phyloP scores from a whole-genome alignment of 2,329 filamentous ascomycete species.

The Fusarium robinianum region DNA sequence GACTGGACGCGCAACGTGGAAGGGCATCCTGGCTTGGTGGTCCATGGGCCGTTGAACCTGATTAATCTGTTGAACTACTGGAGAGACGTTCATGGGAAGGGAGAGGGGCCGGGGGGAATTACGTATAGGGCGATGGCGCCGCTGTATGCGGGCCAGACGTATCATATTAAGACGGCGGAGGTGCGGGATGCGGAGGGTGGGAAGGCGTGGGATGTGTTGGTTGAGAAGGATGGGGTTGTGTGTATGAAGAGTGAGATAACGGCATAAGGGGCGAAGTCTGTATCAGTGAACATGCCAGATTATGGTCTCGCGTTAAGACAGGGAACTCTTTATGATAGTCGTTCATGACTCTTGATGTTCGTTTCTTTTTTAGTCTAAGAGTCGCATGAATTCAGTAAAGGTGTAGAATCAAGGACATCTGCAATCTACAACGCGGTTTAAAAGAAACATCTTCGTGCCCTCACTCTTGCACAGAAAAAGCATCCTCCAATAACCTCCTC shows the following conservation, averaged over 20 bases:
- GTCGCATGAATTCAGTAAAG: too few species aligned
- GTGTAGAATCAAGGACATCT: background rate
- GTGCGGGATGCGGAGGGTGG: slow-evolving; percentile 42
- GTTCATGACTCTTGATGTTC: too few species aligned
- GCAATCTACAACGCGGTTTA: too few species aligned
- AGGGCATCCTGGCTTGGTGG: slow-evolving; percentile 71
- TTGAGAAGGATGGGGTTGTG: slow-evolving; percentile 46
- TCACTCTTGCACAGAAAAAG: slow-evolving; percentile 17
- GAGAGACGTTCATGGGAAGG: slow-evolving; percentile 52
- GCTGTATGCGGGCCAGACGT: slow-evolving; percentile 68
- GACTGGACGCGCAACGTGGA: slow-evolving; percentile 67
- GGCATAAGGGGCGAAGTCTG: too few species aligned
- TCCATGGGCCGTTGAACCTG: slow-evolving; percentile 80
- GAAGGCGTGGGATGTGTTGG: slow-evolving; percentile 50
- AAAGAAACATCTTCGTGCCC: too few species aligned
- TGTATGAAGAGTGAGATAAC: slow-evolving; percentile 46
- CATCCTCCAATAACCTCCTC: slow-evolving; percentile 13
- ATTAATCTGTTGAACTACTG: slow-evolving; percentile 73
- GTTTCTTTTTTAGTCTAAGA: too few species aligned
- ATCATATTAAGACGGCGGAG: slow-evolving; percentile 62
- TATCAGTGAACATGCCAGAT: too few species aligned
- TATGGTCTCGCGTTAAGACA: too few species aligned
- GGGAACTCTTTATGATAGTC: too few species aligned
- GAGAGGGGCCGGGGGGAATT: slow-evolving; percentile 46
- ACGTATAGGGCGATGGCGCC: slow-evolving; percentile 72